These are phyloP conservation scores for Yamadazyma endophytica DNA, from an alignment of 805 yeast genomes.

Conservation along the genomic window DNA sequence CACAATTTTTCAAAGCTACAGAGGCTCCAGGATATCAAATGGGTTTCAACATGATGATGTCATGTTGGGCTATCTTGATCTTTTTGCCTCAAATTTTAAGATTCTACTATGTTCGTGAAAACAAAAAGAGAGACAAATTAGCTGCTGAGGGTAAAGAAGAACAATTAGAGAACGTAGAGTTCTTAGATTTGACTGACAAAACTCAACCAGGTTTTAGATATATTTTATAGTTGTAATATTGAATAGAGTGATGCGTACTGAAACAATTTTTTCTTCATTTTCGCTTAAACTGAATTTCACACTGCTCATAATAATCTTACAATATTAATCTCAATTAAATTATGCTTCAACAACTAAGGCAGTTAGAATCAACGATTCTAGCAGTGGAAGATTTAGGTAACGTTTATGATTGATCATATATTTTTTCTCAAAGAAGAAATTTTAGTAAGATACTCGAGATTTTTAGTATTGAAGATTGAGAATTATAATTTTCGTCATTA, in stretches of 20 bases:
- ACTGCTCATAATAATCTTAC: too few relatives aligned
- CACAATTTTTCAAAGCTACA: slow-evolving; percentile 3
- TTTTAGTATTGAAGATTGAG: too few relatives aligned
- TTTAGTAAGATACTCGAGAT: too few relatives aligned
- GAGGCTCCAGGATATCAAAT: slow-evolving; percentile 1
- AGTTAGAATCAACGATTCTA: too few relatives aligned
- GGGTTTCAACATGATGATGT: slow-evolving; percentile 14
- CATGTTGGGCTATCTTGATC: slow-evolving; percentile 14
- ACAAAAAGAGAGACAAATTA: slow-evolving; percentile 2
- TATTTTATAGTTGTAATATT: not conserved
- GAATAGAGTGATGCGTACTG: not conserved
- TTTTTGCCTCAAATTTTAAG: slow-evolving; percentile 5
- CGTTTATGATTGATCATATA: too few relatives aligned
- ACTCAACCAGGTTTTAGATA: slow-evolving; percentile 3
- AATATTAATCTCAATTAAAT: too few relatives aligned
- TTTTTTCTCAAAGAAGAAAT: too few relatives aligned
- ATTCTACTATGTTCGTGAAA: slow-evolving; percentile 7
- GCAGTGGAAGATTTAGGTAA: too few relatives aligned
- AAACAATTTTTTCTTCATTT: too few relatives aligned
- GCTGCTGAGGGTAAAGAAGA: not conserved
- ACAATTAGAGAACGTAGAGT: slow-evolving; percentile 4
- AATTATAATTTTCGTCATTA: too few relatives aligned
- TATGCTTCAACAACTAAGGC: too few relatives aligned
- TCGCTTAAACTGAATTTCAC: too few relatives aligned
- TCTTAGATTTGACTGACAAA: slow-evolving; percentile 5